phyloP scores from a whole-genome alignment of 2,329 filamentous ascomycete species.

The Hymenoscyphus repandus region DNA sequence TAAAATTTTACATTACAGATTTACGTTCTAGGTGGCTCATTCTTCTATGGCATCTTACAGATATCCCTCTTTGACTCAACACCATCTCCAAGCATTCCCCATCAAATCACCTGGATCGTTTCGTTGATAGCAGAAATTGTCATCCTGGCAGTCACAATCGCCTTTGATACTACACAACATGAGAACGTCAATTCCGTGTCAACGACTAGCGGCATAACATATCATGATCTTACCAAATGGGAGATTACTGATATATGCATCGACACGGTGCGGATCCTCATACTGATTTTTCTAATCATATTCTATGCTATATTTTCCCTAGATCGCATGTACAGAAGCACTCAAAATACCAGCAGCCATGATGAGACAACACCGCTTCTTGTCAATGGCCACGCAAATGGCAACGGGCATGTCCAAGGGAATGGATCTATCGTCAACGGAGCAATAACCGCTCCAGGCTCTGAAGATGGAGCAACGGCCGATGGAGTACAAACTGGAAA shows the following conservation, averaged over 20 bases:
- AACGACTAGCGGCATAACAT: slow-evolving; percentile 34
- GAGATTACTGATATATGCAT: slow-evolving; percentile 61
- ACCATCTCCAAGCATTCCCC: slow-evolving; percentile 73
- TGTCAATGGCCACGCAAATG: slow-evolving; percentile 34
- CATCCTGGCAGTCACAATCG: slow-evolving; percentile 63
- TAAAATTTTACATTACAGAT: slow-evolving; percentile 50
- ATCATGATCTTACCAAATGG: slow-evolving; percentile 43
- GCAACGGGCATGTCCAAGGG: slow-evolving; percentile 27
- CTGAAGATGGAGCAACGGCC: slow-evolving; percentile 27
- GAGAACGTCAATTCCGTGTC: slow-evolving; percentile 45
- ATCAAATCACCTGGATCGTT: slow-evolving; percentile 74
- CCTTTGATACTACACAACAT: slow-evolving; percentile 64
- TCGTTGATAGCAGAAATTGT: slow-evolving; percentile 67
- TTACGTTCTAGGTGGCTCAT: slow-evolving; percentile 78
- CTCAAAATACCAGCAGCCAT: slow-evolving; percentile 9
- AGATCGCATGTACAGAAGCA: slow-evolving; percentile 23
- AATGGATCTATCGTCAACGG: slow-evolving; percentile 36
- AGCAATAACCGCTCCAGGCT: slow-evolving; percentile 1
- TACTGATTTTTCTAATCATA: slow-evolving; percentile 48
- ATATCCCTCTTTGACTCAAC: slow-evolving; percentile 82
- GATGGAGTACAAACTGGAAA: slow-evolving; percentile 18
- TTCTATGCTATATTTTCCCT: slow-evolving; percentile 54
- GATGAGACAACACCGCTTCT: slow-evolving; percentile 62
- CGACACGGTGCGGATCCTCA: slow-evolving; percentile 61
- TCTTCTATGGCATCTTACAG: slow-evolving; percentile 80